A percentile compares a stretch with the other conserved stretches of the same genome.
These are phyloP conservation scores for Porpolomopsis calyptriformis DNA, from an alignment of 768 basidiomycete species.

Conservation along the genomic window DNA sequence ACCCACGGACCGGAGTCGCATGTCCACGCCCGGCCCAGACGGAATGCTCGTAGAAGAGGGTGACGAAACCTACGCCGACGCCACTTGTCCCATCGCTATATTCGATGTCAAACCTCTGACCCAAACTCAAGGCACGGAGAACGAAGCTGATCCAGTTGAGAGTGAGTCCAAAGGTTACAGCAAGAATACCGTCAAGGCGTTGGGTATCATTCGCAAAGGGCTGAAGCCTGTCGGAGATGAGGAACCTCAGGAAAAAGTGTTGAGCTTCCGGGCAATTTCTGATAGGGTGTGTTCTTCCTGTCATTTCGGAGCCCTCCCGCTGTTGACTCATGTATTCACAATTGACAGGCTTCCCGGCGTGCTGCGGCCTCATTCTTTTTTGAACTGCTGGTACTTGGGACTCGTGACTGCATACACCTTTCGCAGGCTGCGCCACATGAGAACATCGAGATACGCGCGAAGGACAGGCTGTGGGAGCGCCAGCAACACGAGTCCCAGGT, in stretches of 20 bases:
- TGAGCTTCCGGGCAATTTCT: conserved; percentile 73
- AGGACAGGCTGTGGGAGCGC: conserved; percentile 78
- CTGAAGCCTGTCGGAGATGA: conserved; percentile 43
- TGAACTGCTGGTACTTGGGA: conserved; percentile 88
- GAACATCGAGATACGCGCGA: conserved; percentile 76
- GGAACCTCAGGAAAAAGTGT: conserved; percentile 43
- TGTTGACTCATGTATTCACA: conserved; percentile 3
- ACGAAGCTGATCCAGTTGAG: conserved; percentile 30
- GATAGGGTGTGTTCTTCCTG: conserved; percentile 46
- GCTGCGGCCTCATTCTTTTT: conserved; percentile 98
- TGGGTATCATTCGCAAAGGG: conserved; percentile 64
- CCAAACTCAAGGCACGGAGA: conserved; percentile 40
- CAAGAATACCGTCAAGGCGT: conserved; percentile 80
- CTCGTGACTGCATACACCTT: conserved; percentile 81
- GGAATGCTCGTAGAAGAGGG: conserved; percentile 41
- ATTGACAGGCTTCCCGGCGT: conserved; percentile 66
- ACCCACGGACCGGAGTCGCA: conserved; percentile 46
- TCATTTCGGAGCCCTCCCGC: not conserved
- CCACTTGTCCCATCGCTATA: conserved; percentile 65
- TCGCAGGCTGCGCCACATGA: conserved; percentile 66
- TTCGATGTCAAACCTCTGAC: conserved; percentile 59
- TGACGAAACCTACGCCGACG: conserved; percentile 59
- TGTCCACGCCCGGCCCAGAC: conserved; percentile 60
- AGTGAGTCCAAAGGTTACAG: conserved; percentile 69
- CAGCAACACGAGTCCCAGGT: conserved; percentile 28